These are phyloP conservation scores for Quambalaria eucalypti DNA, from an alignment of 1,284 basidiomycete species.

Conservation along the genomic window DNA sequence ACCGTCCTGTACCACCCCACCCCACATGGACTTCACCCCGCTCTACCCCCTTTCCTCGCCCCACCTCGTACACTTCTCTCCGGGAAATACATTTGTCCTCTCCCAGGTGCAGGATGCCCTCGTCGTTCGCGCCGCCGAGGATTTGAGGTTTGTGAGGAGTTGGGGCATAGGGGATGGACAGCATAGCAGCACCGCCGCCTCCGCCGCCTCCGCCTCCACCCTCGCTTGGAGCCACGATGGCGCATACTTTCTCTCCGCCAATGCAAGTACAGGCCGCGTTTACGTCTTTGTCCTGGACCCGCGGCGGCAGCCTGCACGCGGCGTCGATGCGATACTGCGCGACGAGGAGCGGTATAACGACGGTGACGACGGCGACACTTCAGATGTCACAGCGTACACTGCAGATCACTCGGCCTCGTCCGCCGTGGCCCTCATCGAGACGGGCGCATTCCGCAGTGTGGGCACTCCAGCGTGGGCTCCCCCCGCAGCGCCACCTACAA, in stretches of 20 bases:
- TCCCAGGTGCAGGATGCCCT: background rate
- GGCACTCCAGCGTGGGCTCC: slow-evolving; percentile 1
- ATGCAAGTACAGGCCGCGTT: background rate
- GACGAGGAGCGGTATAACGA: background rate
- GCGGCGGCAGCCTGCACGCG: background rate
- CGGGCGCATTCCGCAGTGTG: background rate
- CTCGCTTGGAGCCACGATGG: background rate
- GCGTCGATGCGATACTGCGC: background rate
- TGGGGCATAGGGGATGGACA: background rate
- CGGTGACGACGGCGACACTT: background rate
- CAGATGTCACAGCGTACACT: too few relatives aligned
- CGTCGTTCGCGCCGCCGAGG: background rate
- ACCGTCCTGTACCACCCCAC: too few relatives aligned
- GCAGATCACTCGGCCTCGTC: too few relatives aligned
- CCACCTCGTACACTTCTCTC: background rate
- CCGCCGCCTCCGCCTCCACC: too few relatives aligned
- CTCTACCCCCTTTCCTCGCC: background rate
- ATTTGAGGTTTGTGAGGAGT: background rate
- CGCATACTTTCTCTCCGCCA: background rate
- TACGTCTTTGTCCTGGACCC: background rate
- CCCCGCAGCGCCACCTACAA: background rate
- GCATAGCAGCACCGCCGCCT: too few relatives aligned
- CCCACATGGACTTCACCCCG: background rate
- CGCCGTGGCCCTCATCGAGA: background rate
- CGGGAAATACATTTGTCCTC: background rate